Percentiles rank a stretch among this genome's conserved stretches.
These are phyloP conservation scores for Pseudovirgaria hyperparasitica DNA, from an alignment of 2,329 filamentous ascomycete genomes.

Conservation along the genomic window DNA sequence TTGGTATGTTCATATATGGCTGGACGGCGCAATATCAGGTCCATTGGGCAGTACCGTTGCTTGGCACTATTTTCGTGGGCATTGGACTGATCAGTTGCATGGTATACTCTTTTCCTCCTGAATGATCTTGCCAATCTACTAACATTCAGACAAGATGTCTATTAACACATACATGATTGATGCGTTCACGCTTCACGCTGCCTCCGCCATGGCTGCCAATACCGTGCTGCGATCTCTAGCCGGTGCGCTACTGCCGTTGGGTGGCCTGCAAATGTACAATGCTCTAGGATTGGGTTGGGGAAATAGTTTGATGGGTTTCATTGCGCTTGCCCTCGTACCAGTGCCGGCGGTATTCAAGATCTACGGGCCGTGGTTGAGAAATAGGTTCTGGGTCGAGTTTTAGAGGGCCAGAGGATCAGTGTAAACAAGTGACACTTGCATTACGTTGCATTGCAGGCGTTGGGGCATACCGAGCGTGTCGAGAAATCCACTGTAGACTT, in stretches of 20 bases:
- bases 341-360: conserved; percentile 32
- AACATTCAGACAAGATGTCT: too few relatives aligned
- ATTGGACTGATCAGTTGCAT: conserved; percentile 18
- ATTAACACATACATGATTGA: conserved; percentile 54
- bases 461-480: too few relatives aligned
- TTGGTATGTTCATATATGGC: conserved; percentile 13
- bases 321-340: conserved; percentile 32
- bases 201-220: conserved; percentile 48
- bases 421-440: too few relatives aligned
- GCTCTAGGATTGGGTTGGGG: conserved; percentile 48
- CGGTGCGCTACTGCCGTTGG: conserved; percentile 46
- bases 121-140: too few relatives aligned
- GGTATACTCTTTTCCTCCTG: too few relatives aligned
- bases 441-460: too few relatives aligned
- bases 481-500: too few relatives aligned
- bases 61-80: conserved; percentile 2
- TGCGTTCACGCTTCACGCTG: conserved; percentile 38
- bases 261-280: conserved; percentile 46
- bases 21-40: conserved; percentile 13
- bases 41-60: conserved; percentile 10
- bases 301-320: conserved; percentile 42
- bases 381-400: conserved; percentile 25
- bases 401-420: too few relatives aligned
- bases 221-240: conserved; percentile 43
- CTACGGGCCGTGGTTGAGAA: conserved; percentile 36